Conservation (phyloP, 352 stramenopile genomes). For the Globisporangium barbulae region DNA sequence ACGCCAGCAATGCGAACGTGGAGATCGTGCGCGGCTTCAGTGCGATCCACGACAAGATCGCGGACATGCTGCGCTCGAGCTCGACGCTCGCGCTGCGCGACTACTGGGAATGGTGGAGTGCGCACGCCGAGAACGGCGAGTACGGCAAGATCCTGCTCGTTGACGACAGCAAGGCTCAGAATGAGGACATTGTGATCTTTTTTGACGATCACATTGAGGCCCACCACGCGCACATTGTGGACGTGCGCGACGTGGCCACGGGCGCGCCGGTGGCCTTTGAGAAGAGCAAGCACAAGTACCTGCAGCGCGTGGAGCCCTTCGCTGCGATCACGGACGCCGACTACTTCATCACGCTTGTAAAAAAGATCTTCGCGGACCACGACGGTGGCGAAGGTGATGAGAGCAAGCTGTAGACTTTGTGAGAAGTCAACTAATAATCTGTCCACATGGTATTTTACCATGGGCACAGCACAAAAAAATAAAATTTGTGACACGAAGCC, state of each 20-base stretch:
- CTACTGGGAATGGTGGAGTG: slow-evolving; percentile 86
- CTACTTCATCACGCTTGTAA: slow-evolving; percentile 71
- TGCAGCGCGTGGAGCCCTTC: slow-evolving; percentile 79
- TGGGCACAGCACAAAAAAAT: no score
- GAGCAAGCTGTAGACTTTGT: slow-evolving; percentile 6
- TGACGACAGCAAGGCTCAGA: slow-evolving; percentile 15
- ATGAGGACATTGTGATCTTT: slow-evolving; percentile 37
- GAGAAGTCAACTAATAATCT: not conserved
- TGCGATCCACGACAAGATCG: slow-evolving; percentile 39
- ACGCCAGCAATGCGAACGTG: slow-evolving; percentile 23
- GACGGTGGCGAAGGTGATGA: slow-evolving; percentile 4
- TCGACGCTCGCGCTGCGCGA: slow-evolving; percentile 68
- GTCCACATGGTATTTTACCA: no score
- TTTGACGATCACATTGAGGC: slow-evolving; percentile 83
- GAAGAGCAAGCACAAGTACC: slow-evolving; percentile 42
- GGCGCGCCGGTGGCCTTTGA: slow-evolving; percentile 55
- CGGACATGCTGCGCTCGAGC: slow-evolving; percentile 25
- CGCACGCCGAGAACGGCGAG: slow-evolving; percentile 66
- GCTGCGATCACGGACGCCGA: slow-evolving; percentile 68
- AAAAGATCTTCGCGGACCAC: slow-evolving; percentile 23
- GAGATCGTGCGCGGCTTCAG: slow-evolving; percentile 58
- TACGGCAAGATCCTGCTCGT: slow-evolving; percentile 79
- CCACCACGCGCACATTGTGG: slow-evolving; percentile 73
- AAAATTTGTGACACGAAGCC: no score
- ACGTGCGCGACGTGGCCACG: slow-evolving; percentile 54